Conservation (phyloP, 768 basidiomycete genomes). For the Pilatotrama ljubarskyi region DNA sequence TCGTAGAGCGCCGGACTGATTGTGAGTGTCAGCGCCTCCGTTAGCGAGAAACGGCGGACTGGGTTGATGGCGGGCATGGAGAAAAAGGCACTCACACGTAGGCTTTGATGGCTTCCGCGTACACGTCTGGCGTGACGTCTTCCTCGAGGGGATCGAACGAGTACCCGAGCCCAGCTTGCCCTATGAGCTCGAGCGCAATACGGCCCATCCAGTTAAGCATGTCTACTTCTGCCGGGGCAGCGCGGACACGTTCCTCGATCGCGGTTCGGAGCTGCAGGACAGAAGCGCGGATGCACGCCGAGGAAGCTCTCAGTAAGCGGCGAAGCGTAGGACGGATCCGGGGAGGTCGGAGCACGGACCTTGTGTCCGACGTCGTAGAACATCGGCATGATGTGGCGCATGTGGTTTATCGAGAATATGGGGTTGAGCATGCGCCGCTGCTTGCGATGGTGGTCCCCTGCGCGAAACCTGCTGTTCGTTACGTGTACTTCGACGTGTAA, state of each 20-base stretch:
- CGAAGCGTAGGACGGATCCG: conserved; percentile 1
- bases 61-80: background rate
- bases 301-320: conserved; percentile 5
- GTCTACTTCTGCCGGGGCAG: conserved; percentile 24
- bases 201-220: conserved; percentile 30
- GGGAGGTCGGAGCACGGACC: conserved; percentile 17
- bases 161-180: conserved; percentile 29
- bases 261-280: conserved; percentile 20
- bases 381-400: conserved; percentile 29
- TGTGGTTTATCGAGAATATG: conserved; percentile 28
- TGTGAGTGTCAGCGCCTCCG: conserved; percentile 17
- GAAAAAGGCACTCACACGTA: conserved; percentile 22
- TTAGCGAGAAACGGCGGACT: background rate
- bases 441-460: conserved; percentile 28
- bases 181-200: conserved; percentile 30
- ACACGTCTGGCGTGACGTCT: conserved; percentile 22
- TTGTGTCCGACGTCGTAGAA: conserved; percentile 27
- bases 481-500: background rate
- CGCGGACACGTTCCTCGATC: conserved; percentile 15
- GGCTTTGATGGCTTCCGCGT: conserved; percentile 30
- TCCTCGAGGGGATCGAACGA: conserved; percentile 28
- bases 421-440: conserved; percentile 33
- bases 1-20: conserved; percentile 47
- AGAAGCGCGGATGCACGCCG: background rate
- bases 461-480: background rate